Conservation (phyloP, 1,139 yeast genomes). For the Williopsis jadinii region DNA sequence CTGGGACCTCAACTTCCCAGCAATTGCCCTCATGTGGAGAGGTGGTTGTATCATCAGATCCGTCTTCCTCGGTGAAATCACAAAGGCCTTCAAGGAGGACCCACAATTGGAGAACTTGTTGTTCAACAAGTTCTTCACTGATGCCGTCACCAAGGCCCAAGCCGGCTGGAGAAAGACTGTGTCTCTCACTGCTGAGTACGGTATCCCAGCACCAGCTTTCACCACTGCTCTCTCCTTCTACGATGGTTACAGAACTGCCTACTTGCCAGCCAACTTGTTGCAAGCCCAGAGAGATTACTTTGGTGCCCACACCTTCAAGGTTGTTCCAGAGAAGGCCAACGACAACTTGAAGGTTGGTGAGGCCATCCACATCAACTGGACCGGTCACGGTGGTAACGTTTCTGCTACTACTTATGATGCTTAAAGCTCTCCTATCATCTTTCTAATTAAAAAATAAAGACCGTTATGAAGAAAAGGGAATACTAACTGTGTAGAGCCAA, state of each 20-base stretch:
- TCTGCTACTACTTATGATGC: conserved; percentile 94
- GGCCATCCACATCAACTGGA: conserved; percentile 97
- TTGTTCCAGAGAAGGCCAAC: conserved; percentile 79
- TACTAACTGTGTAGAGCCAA: no score
- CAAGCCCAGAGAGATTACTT: conserved; percentile 99
- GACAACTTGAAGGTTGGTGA: conserved; percentile 69
- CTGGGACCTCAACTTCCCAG: conserved; percentile 97
- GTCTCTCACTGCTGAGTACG: conserved; percentile 69
- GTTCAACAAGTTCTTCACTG: conserved; percentile 90
- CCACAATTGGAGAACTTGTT: conserved; percentile 92
- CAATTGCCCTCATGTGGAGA: conserved; percentile 99
- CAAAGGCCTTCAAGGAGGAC: conserved; percentile 89
- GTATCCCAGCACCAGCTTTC: conserved; percentile 98
- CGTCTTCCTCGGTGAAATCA: conserved; percentile 94
- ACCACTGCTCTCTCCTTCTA: conserved; percentile 95
- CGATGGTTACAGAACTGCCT: conserved; percentile 97
- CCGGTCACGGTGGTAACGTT: conserved; percentile 97
- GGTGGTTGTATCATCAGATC: conserved; percentile 99
- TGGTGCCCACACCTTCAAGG: conserved; percentile 99
- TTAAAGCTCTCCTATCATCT: conserved; percentile 32
- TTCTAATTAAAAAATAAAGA: neutral
- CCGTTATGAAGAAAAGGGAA: neutral
- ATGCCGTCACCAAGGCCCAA: conserved; percentile 92
- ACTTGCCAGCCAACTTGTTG: conserved; percentile 93
- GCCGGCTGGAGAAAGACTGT: conserved; percentile 90